Evolutionary conservation across 2,329 filamentous ascomycete species (phyloP), one percentile per base, ranked within the genome.

Genomic region (Alternaria metachromatica): DNA sequence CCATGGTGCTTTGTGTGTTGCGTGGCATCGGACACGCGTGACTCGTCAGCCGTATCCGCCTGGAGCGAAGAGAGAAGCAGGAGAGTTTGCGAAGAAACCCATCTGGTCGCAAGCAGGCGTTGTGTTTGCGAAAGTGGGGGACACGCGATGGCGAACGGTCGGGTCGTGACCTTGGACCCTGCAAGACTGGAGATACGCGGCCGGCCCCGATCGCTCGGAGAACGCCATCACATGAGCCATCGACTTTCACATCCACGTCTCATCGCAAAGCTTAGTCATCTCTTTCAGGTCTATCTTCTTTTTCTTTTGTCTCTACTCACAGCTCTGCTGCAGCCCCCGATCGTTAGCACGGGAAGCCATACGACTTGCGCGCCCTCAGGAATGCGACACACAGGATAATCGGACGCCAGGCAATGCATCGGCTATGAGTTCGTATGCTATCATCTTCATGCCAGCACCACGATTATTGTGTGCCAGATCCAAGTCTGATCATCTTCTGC

Each of bases 101-200:
- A 78, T 78, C 70, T 73, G 70, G 65, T 69, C 48, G 63, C 65
- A 51, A 26, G 48, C 49, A 63, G 63, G 63, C 64, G 64, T 63
- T 55, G 51, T 70, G 71, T 64, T 67, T 68, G 70, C 73, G 65
- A 76, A 72, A 78, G 76, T 78, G 75, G 75, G 75, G 76, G 75
- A 78, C 74, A 74, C 73, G 73, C 74, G 76, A 78, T 72, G 75
- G 72, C 74, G 65, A 78, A 77, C 72, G 65, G 69, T 70, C 67
- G 71, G 73, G 53, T 66, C 48, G 63, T 56, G 63, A 59, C 57
- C 46, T 54, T 33, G 50, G 49, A 58, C 50, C 48, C 53, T 25
- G 53, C n/a, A 33, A 7, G n/a, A 30, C 30, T 30, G 37, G 60
- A 63, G 61, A 59, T 60, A 62, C 72, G 49, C 49, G 73, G 75